Conservation (phyloP, 2,329 filamentous ascomycete species). For the Tolypocladium tundrense region DNA sequence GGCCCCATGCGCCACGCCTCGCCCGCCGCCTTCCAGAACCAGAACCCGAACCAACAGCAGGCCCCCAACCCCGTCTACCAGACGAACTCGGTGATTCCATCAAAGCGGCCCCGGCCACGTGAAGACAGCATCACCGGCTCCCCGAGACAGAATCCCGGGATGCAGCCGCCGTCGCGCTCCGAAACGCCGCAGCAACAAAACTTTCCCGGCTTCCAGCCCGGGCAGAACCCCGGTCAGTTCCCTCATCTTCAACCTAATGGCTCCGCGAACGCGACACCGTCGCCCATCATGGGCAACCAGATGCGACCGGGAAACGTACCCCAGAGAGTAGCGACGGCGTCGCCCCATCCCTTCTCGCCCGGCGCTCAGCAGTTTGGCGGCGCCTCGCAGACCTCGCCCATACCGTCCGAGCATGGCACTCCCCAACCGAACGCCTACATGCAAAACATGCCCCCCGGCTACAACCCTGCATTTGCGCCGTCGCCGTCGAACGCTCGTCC, state of each 20-base stretch:
- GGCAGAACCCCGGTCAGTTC: slow-evolving; percentile 58
- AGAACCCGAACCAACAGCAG: slow-evolving; percentile 7
- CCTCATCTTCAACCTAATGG: slow-evolving; percentile 74
- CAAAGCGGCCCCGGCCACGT: slow-evolving; percentile 71
- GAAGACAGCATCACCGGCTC: slow-evolving; percentile 82
- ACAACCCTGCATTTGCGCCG: slow-evolving; percentile 48
- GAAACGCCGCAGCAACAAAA: slow-evolving; percentile 79
- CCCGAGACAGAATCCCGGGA: slow-evolving; percentile 63
- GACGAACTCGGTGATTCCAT: slow-evolving; percentile 77
- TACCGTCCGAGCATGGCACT: slow-evolving; percentile 66
- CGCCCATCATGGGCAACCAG: slow-evolving; percentile 83
- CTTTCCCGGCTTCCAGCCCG: slow-evolving; percentile 60
- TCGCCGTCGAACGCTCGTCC: slow-evolving; percentile 45
- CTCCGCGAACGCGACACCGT: slow-evolving; percentile 78
- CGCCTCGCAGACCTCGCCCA: slow-evolving; percentile 58
- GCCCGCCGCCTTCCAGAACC: slow-evolving; percentile 57
- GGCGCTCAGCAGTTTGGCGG: slow-evolving; percentile 60
- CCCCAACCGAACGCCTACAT: slow-evolving; percentile 65
- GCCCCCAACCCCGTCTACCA: slow-evolving; percentile 53
- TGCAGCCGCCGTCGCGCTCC: slow-evolving; percentile 73
- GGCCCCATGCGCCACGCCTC: slow-evolving; percentile 75
- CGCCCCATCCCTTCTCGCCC: slow-evolving; percentile 82
- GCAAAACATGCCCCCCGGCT: slow-evolving; percentile 48
- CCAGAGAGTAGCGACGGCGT: slow-evolving; percentile 80
- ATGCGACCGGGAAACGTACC: slow-evolving; percentile 59